Percentiles rank a stretch among this genome's conserved stretches.
These are phyloP conservation scores for Geotrichum macrosporum DNA, from an alignment of 1,139 yeast species.

Conservation along the genomic window DNA sequence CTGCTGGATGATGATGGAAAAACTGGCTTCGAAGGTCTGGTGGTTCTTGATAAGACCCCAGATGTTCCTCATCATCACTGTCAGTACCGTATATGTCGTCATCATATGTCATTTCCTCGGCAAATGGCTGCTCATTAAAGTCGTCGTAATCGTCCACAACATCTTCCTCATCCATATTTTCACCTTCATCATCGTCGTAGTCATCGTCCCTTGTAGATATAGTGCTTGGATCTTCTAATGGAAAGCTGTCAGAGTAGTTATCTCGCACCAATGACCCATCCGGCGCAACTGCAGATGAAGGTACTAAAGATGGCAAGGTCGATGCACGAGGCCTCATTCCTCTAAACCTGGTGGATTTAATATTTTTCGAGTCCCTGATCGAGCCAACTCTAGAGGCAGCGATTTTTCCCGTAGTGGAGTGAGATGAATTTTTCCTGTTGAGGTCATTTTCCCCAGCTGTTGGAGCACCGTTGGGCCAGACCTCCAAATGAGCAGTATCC, in stretches of 20 bases:
- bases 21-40: slow-evolving; percentile 7
- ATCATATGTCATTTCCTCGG: slow-evolving; percentile 22
- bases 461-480: not conserved
- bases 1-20: slow-evolving; percentile 11
- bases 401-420: not conserved
- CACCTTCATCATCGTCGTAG: slow-evolving; percentile 20
- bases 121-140: slow-evolving; percentile 21
- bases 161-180: slow-evolving; percentile 16
- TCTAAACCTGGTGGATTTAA: slow-evolving; percentile 12
- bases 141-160: slow-evolving; percentile 21
- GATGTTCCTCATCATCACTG: slow-evolving; percentile 23
- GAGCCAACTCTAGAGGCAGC: not conserved
- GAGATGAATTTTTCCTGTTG: not conserved
- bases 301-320: slow-evolving; percentile 7
- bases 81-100: slow-evolving; percentile 21
- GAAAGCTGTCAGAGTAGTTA: slow-evolving; percentile 11
- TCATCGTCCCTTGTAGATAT: slow-evolving; percentile 17
- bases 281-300: not conserved
- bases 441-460: not conserved
- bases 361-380: not conserved
- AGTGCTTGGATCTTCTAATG: slow-evolving; percentile 16
- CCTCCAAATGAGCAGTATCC: not conserved
- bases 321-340: slow-evolving; percentile 9
- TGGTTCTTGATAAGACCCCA: slow-evolving; percentile 14
- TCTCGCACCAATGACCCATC: slow-evolving; percentile 6